These are phyloP conservation scores for Pseudopediastrum boryanum DNA, from an alignment of 139 green algal genomes.

Conservation along the genomic window DNA sequence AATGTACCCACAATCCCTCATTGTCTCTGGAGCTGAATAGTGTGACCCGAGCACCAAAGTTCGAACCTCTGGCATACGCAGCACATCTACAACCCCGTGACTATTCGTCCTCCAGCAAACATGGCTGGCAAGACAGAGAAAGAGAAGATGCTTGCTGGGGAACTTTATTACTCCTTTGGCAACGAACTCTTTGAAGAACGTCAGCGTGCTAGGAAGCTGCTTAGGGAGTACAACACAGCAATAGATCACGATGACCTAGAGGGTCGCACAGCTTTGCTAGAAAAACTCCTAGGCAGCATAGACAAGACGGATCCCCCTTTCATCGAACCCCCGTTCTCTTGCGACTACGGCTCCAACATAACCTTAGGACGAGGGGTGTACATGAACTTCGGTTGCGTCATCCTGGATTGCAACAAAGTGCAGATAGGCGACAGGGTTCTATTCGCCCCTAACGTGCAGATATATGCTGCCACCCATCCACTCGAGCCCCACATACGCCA, in stretches of 20 bases:
- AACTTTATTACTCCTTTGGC: conserved; percentile 46
- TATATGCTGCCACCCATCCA: conserved; percentile 49
- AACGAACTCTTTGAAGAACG: conserved; percentile 43
- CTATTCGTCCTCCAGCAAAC: neutral
- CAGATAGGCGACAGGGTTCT: conserved; percentile 51
- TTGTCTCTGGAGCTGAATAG: neutral
- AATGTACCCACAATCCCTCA: too few relatives aligned
- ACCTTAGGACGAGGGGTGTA: conserved; percentile 38
- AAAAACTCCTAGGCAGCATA: conserved; percentile 39
- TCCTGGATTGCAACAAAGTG: conserved; percentile 53
- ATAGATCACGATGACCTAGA: neutral
- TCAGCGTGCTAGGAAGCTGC: conserved; percentile 14
- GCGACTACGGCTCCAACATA: conserved; percentile 47
- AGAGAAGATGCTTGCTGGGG: conserved; percentile 36
- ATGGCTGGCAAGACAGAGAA: conserved; percentile 19
- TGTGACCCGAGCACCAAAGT: neutral
- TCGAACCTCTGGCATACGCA: neutral
- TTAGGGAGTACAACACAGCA: neutral
- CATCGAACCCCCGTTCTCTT: conserved; percentile 55
- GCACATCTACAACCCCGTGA: too few relatives aligned
- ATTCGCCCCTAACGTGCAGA: conserved; percentile 50
- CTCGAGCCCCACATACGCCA: conserved; percentile 30
- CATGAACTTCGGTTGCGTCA: conserved; percentile 44
- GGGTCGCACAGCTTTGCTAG: conserved; percentile 16
- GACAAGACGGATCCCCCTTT: conserved; percentile 44